Base-by-base conservation (phyloP, 1,284 basidiomycete genomes). In the Austroboletus niveus region DNA sequence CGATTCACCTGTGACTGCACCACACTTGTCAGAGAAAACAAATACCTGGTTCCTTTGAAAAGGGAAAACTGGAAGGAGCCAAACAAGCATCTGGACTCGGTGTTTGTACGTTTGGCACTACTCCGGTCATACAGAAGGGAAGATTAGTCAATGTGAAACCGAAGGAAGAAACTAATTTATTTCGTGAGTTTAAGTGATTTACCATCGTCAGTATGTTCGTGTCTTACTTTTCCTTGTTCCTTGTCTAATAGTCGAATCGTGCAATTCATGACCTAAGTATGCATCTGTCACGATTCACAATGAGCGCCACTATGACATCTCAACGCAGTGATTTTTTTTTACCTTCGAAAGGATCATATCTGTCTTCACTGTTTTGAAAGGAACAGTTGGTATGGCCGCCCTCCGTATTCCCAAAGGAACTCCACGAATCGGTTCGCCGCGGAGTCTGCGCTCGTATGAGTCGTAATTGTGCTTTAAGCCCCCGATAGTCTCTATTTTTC, bases 391-490 rank as follows among this genome's bases (percentile, higher is more conserved):
- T 12, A 34, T 47, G 34, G 38, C 52, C 38, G 12, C 30, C 20
- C 20, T 52, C 48, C 4, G 20, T 45, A 4, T 29, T 54, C 15
- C 53, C 52, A 47, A 60, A 53, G 32, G 53, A 55, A 45, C 45
- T 57, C 42, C 46, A 54, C 14, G 49, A 39, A 29, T 65, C 68
- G 49, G 75, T 68, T 53, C 44, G 53, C 2, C 42, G 55, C 8
- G 45, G 22, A 8, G 15, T n/a, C 20, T 47, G 44, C 14, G 51
- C 44, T 17, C 78, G 78, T 50, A 90, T 81, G 1, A 75, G 76
- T 5, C 74, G 73, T 22, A 91, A 85, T 17, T 77, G 75, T 57
- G 83, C 85, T 68, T 90, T 90, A 22, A 92, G 78, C 5, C 77
- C 80, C 2, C 78, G 78, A 61, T 91, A 92, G 64, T 91, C 82